Evolutionary conservation across 257 asterid genomes (phyloP).

Genomic region (Eucommia ulmoides): DNA sequence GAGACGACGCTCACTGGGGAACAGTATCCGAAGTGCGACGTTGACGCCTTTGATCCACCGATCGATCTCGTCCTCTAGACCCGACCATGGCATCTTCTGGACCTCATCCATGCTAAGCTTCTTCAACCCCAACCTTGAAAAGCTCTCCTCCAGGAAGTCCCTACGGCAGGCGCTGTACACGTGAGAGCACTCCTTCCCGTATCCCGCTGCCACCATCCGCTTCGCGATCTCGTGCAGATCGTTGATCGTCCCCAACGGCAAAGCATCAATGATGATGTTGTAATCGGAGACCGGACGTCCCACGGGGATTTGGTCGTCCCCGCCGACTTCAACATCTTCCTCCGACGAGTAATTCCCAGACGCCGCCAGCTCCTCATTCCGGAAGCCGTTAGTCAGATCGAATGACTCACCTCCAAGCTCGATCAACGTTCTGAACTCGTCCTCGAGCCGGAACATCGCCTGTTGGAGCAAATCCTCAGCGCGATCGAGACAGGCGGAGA

Average conservation of each 20-base stretch:
- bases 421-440: conserved; percentile 63
- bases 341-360: conserved; percentile 32
- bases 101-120: conserved; percentile 84
- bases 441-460: conserved; percentile 79
- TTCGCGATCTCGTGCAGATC: conserved; percentile 73
- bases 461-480: conserved; percentile 89
- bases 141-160: conserved; percentile 88
- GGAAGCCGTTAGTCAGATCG: conserved; percentile 26
- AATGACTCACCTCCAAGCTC: conserved; percentile 62
- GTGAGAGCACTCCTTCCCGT: conserved; percentile 74
- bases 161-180: conserved; percentile 75
- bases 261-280: conserved; percentile 68
- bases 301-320: conserved; percentile 54
- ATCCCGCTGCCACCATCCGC: conserved; percentile 96
- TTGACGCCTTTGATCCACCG: conserved; percentile 81
- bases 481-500: conserved; percentile 65
- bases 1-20: conserved; percentile 83
- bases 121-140: conserved; percentile 68
- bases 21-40: conserved; percentile 64
- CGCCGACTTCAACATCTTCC: conserved; percentile 46
- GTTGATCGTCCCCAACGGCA: conserved; percentile 62
- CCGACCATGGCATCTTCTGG: conserved; percentile 82
- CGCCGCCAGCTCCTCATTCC: conserved; percentile 24
- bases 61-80: conserved; percentile 82
- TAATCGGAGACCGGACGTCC: conserved; percentile 76